phyloP scores from a whole-genome alignment of 164 flowering plant species.

The Sextonia rubra region DNA sequence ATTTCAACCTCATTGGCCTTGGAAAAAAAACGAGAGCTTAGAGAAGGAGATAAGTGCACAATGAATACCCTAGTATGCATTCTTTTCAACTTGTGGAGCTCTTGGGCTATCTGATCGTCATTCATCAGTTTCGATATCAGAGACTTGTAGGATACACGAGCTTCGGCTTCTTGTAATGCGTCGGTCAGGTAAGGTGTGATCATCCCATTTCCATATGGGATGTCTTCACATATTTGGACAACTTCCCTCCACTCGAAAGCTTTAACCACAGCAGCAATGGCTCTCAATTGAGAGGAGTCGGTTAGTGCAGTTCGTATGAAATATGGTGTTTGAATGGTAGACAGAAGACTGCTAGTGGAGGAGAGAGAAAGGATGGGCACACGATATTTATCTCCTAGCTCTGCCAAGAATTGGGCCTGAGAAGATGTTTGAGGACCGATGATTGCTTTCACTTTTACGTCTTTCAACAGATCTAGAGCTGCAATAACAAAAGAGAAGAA shows the following conservation, averaged over 20 bases:
- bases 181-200: constrained; percentile 14
- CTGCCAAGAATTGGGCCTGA: constrained; percentile 15
- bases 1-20: constrained; percentile 14
- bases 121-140: constrained; percentile 9
- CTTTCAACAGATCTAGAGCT: constrained; percentile 20
- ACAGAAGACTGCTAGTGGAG: constrained; percentile 10
- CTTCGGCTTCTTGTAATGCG: constrained; percentile 12
- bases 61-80: constrained; percentile 24
- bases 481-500: background rate
- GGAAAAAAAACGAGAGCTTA: constrained; percentile 9
- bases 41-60: constrained; percentile 19
- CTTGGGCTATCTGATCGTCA: constrained; percentile 10
- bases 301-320: constrained; percentile 12
- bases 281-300: constrained; percentile 20
- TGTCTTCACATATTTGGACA: constrained; percentile 19
- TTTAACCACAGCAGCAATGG: constrained; percentile 19
- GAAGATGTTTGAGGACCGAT: constrained; percentile 21
- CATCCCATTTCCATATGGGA: constrained; percentile 13
- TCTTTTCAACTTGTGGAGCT: constrained; percentile 14
- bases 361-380: constrained; percentile 24
- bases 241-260: constrained; percentile 19
- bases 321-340: constrained; percentile 15
- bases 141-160: background rate
- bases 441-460: constrained; percentile 23
- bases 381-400: constrained; percentile 19